These are phyloP conservation scores for Cryptococcus sp. DNA, from an alignment of 1,284 basidiomycete genomes.

Conservation along the genomic window DNA sequence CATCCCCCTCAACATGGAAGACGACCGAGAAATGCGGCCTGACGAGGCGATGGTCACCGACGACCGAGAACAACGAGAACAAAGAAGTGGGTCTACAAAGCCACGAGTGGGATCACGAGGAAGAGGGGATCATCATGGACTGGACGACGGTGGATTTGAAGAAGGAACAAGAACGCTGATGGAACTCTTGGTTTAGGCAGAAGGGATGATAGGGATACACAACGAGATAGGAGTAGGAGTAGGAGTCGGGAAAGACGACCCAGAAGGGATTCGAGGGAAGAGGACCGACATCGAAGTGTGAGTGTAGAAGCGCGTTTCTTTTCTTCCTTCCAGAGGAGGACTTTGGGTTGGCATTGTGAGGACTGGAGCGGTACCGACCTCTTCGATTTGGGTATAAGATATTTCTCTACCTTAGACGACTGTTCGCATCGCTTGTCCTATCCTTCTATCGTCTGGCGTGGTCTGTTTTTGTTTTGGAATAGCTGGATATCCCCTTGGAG, in stretches of 20 bases:
- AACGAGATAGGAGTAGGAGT: slow-evolving; percentile 24
- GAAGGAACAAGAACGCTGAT: slow-evolving; percentile 11
- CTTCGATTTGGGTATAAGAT: too few species aligned
- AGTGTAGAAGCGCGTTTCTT: slow-evolving; percentile 19
- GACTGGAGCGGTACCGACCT: background rate
- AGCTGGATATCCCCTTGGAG: background rate
- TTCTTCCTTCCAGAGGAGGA: background rate
- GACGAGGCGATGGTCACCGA: slow-evolving; percentile 29
- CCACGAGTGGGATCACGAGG: slow-evolving; percentile 1
- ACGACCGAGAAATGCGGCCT: slow-evolving; percentile 36
- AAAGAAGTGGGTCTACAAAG: slow-evolving; percentile 2
- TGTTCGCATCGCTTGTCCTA: too few species aligned
- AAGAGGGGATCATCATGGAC: slow-evolving; percentile 4
- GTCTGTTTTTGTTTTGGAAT: background rate
- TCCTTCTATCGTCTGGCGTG: too few species aligned
- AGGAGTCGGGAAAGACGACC: slow-evolving; percentile 38
- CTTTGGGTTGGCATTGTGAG: background rate
- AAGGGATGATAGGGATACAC: slow-evolving; percentile 21
- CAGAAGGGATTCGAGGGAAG: slow-evolving; percentile 48
- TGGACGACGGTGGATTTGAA: background rate
- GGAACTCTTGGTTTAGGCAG: slow-evolving; percentile 11
- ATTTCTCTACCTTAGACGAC: too few species aligned
- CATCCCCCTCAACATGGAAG: slow-evolving; percentile 26
- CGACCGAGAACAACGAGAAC: slow-evolving; percentile 11
- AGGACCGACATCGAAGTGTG: slow-evolving; percentile 53